Evolutionary conservation across 352 stramenopile species (phyloP), one percentile per base, ranked within the genome.

Genomic region (Phytopythium delawarense): DNA sequence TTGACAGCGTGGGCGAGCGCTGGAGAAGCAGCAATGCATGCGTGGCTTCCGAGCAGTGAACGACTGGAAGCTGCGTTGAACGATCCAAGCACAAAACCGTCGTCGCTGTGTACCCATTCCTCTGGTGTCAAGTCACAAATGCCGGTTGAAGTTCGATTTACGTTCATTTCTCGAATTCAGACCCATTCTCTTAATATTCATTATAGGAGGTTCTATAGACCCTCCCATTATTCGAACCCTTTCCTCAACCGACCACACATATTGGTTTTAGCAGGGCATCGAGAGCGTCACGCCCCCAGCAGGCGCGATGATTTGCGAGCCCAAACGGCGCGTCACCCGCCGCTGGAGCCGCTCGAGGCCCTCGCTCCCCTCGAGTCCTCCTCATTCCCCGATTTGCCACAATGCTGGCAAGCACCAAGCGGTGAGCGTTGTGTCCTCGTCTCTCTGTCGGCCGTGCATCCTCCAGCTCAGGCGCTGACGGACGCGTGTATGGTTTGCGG

Each of bases 381-480:
- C 62, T 69, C 71, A 78, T 50, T 78, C 57, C 34, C 32, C 62
- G 67, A 66, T 74, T 73, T 60, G 44, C 65, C 48, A 48, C 65
- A n/a, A 78, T 78, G 71, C 37, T 78, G 62, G 57, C 68, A 75
- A 67, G 53, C 53, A 28, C 56, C 65, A 75, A 73, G 50, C 73
- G 59, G 71, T 78, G 16, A 9, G n/a, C 34, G 34, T 20, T 20
- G 48, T 50, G n/a, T 32, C 35, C 35, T 40, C 28, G 63, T 39
- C 57, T 35, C 30, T 59, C 61, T 53, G 71, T 65, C 63, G 28
- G 28, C 68, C 66, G 52, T 57, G 71, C 34, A 69, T 15, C 8
- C 35, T 40, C 35, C 35, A 40, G 12, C 6, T 15, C 35, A 40
- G 9, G 7, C 35, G 12, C 35, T 11, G 35, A 40, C 35, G 9